Base-by-base conservation (phyloP, 2,329 filamentous ascomycete genomes). In the Rhynchosporium agropyri region DNA sequence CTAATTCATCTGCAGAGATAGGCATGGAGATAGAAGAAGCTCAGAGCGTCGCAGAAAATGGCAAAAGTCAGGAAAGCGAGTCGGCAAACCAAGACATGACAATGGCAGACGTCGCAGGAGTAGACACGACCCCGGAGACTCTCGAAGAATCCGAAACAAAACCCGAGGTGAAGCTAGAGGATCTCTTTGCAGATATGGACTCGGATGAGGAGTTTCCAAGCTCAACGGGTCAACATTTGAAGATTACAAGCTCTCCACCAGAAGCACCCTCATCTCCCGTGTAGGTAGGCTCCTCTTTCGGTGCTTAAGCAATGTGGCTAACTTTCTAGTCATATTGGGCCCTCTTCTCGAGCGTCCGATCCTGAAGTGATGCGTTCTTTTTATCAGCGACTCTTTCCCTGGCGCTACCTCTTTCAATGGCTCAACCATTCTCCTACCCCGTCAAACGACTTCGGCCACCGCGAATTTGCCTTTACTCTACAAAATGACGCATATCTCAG, bases 381-480 rank as follows among this genome's bases (percentile, higher is more conserved):
- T 79, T 99, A 99, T 76, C 91, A 96, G 74, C 91, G 95, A 54
- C 82, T 99, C 43, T 98, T 98, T 72, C 95, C 95, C 4, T 99
- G 96, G 82, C 87, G 93, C 64, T 89, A 91, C 65, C 86, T 98
- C 26, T 99, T 97, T 78, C 93, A 97, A 76, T 99, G 95, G 95
- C 85, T 99, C 54, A 99, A 98, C 74, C 95, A 98, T 77, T 91
- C 91, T 60, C 89, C 92, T 6, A 87, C 87, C 6, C 93, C 95
- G 0, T 89, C 89, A 4, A 89, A 88, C 68, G 93, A 98, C 77
- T 98, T 98, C 78, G 87, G 83, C 33, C 91, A 98, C 75, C 89
- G 95, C 74, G 95, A 99, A 77, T 98, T 99, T 75, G 93, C 95
- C 20, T 94, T 98, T 74, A 97, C 93, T 1, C 83, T 98, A n/a